Percentiles rank a stretch among this genome's conserved stretches.
Conservation (phyloP, 2,329 filamentous ascomycete genomes). For the Fusarium oxysporum region DNA sequence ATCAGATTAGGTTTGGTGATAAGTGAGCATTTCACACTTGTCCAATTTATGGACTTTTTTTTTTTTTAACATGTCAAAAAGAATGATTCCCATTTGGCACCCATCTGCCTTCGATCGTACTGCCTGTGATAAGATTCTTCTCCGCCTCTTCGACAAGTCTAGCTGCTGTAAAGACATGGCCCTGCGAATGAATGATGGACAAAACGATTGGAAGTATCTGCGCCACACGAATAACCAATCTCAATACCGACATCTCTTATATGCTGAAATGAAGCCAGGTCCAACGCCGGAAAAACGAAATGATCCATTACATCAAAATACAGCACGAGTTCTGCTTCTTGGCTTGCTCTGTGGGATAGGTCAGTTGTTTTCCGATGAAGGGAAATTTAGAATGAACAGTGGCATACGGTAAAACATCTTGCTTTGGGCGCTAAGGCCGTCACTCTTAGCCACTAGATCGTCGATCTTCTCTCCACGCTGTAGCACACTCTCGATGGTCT, state of each 20-base stretch:
- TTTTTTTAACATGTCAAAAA: conserved; percentile 23
- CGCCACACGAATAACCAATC: conserved; percentile 50
- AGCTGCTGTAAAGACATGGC: conserved; percentile 38
- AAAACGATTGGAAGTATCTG: conserved; percentile 45
- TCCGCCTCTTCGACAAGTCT: conserved; percentile 16
- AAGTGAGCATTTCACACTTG: conserved; percentile 24
- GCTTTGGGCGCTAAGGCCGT: conserved; percentile 88
- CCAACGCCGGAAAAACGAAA: conserved; percentile 49
- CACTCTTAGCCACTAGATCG: conserved; percentile 91
- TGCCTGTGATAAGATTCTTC: conserved; percentile 15
- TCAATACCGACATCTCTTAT: conserved; percentile 45
- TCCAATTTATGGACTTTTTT: conserved; percentile 16
- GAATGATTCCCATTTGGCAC: conserved; percentile 22
- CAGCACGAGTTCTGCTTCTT: conserved; percentile 88
- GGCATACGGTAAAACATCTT: conserved; percentile 95
- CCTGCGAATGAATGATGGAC: conserved; percentile 41
- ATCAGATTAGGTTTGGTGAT: background rate
- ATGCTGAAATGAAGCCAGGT: conserved; percentile 48
- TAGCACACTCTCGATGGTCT: conserved; percentile 89
- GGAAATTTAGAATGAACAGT: background rate
- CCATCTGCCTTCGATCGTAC: conserved; percentile 5
- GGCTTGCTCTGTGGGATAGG: conserved; percentile 64
- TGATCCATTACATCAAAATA: conserved; percentile 68
- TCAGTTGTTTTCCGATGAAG: conserved; percentile 1
- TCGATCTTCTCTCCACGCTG: conserved; percentile 98